These are phyloP conservation scores for Termitomyces eurrhizus DNA, from an alignment of 768 basidiomycete genomes.

Conservation along the genomic window DNA sequence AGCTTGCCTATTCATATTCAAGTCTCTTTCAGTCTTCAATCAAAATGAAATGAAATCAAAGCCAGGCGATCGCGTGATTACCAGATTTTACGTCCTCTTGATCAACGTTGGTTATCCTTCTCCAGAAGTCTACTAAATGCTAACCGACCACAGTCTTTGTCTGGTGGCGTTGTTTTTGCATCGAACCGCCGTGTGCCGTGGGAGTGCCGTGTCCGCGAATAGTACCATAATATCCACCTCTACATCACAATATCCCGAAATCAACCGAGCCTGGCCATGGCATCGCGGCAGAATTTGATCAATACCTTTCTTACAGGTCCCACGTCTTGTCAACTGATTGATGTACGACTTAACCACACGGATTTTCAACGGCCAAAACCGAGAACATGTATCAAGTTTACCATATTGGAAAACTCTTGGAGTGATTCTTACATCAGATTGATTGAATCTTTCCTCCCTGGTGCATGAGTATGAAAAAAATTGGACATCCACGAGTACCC, in stretches of 20 bases:
- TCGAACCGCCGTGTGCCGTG: not conserved
- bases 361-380: not conserved
- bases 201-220: not conserved
- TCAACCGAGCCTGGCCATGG: not conserved
- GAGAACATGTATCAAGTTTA: not conserved
- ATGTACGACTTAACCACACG: not conserved
- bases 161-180: constrained; percentile 5
- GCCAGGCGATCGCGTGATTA: not conserved
- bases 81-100: not conserved
- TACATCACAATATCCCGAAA: not conserved
- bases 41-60: not conserved
- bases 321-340: not conserved
- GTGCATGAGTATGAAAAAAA: not conserved
- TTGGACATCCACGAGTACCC: not conserved
- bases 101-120: not conserved
- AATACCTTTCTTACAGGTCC: not conserved
- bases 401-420: not conserved
- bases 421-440: not conserved
- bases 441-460: not conserved
- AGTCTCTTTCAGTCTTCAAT: not conserved
- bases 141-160: not conserved
- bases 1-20: not conserved
- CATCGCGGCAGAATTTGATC: not conserved
- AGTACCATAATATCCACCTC: not conserved
- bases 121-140: not conserved